Conservation (phyloP, 1,284 basidiomycete species). For the Hemileia vastatrix region DNA sequence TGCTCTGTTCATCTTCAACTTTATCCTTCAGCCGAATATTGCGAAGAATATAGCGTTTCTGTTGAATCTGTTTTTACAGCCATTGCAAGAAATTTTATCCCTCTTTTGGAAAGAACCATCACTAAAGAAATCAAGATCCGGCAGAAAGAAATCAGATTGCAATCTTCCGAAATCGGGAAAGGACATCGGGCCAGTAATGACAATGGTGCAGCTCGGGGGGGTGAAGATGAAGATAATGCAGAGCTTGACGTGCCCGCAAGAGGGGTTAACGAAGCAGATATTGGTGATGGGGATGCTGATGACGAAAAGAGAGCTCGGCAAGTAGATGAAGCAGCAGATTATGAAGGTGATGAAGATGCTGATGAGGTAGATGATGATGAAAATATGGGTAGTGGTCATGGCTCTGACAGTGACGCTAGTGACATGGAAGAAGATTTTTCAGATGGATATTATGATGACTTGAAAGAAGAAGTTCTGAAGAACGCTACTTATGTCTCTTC, state of each 20-base stretch:
- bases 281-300: conserved; percentile 65
- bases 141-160: conserved; percentile 67
- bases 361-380: conserved; percentile 46
- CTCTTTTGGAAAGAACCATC: conserved; percentile 78
- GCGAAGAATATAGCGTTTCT: conserved; percentile 70
- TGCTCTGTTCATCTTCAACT: conserved; percentile 76
- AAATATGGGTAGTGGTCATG: conserved; percentile 47
- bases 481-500: conserved; percentile 10
- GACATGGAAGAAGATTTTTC: conserved; percentile 49
- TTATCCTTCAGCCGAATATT: conserved; percentile 78
- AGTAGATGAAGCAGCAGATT: conserved; percentile 60
- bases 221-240: conserved; percentile 46
- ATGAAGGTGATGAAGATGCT: conserved; percentile 56
- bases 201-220: conserved; percentile 45
- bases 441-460: conserved; percentile 38
- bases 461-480: conserved; percentile 29
- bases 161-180: conserved; percentile 71
- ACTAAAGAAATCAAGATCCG: conserved; percentile 74
- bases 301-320: conserved; percentile 55
- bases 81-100: conserved; percentile 68
- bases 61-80: conserved; percentile 63
- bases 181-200: conserved; percentile 54
- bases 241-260: conserved; percentile 53
- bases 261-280: conserved; percentile 30
- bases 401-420: conserved; percentile 14